A percentile compares a stretch with the other conserved stretches of the same genome.
Conservation (phyloP, 75 land plant species). For the Picea glauca region DNA sequence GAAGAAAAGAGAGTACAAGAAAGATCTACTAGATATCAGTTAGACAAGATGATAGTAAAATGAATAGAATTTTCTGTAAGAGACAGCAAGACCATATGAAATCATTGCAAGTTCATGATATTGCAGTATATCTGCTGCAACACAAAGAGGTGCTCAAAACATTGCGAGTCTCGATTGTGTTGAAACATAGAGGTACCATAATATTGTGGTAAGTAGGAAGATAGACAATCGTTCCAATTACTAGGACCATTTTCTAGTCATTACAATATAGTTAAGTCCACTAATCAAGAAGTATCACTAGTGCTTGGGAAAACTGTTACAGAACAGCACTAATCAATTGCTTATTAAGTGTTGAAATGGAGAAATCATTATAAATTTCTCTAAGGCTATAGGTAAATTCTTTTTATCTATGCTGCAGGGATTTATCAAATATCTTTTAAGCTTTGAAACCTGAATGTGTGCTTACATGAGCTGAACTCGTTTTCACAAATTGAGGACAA, state of each 20-base stretch:
- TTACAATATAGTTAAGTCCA: too few relatives aligned
- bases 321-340: neutral
- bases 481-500: neutral
- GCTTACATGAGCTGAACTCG: neutral
- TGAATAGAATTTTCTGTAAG: too few relatives aligned
- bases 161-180: neutral
- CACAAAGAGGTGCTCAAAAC: neutral
- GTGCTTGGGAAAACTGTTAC: neutral
- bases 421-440: neutral
- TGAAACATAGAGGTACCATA: neutral
- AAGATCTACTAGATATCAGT: too few relatives aligned
- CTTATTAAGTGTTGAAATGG: neutral
- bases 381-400: too few relatives aligned
- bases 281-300: neutral
- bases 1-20: too few relatives aligned
- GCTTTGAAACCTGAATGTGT: neutral
- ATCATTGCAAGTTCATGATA: neutral
- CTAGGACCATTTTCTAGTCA: neutral
- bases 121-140: neutral
- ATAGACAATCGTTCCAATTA: neutral
- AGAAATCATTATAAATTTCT: neutral
- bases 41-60: too few relatives aligned
- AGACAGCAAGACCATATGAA: neutral
- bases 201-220: neutral
- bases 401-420: too few relatives aligned